Evolutionary conservation across 441 rosid genomes (phyloP).

Genomic region (Gossypium gossypioides): DNA sequence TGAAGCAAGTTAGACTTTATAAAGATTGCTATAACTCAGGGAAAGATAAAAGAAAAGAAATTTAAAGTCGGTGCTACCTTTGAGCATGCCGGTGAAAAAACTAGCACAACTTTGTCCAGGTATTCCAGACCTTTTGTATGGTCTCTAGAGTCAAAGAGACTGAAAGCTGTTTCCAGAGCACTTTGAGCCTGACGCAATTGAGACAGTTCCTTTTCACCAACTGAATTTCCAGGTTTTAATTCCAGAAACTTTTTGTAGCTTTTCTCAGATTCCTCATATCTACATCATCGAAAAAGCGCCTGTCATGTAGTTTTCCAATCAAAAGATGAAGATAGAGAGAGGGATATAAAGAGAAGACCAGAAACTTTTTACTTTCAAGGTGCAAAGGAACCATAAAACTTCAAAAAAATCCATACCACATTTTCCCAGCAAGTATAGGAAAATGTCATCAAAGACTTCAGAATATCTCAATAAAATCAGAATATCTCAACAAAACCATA

Average conservation of each 20-base stretch:
- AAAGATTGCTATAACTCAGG: neutral
- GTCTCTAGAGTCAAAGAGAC: slow-evolving; percentile 61
- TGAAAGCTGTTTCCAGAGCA: slow-evolving; percentile 59
- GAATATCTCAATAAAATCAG: neutral
- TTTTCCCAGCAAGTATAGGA: neutral
- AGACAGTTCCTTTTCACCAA: slow-evolving; percentile 84
- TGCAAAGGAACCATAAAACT: neutral
- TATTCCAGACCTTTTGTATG: slow-evolving; percentile 60
- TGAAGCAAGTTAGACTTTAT: neutral
- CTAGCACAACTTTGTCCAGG: slow-evolving; percentile 76
- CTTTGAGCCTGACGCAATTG: slow-evolving; percentile 75
- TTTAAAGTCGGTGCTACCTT: slow-evolving; percentile 36
- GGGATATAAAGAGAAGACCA: slow-evolving; percentile 13
- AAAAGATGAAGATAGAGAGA: neutral
- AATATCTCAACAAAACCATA: neutral
- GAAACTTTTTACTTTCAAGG: slow-evolving; percentile 1
- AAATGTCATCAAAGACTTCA: neutral
- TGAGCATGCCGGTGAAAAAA: slow-evolving; percentile 78
- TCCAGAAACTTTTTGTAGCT: slow-evolving; percentile 61
- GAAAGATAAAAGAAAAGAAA: neutral
- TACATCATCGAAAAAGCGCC: slow-evolving; percentile 32
- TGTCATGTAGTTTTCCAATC: slow-evolving; percentile 8
- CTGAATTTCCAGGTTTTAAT: slow-evolving; percentile 49
- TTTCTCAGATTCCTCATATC: slow-evolving; percentile 78
- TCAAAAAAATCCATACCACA: neutral